These are phyloP conservation scores for Penicillium riverlandense DNA, from an alignment of 495 filamentous ascomycete species.

Conservation along the genomic window DNA sequence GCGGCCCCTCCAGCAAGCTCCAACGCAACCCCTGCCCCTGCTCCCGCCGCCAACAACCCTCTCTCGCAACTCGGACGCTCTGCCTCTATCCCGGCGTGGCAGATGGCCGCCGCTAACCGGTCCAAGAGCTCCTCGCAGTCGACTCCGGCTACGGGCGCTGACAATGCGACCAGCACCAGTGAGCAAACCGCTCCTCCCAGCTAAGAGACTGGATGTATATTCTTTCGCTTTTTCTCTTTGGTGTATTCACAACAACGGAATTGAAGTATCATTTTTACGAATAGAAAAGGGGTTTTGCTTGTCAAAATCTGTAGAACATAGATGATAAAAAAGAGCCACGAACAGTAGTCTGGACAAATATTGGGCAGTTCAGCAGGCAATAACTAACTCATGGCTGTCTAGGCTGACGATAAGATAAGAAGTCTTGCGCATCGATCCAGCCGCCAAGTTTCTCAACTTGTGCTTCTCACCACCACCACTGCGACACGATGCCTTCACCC, in stretches of 20 bases:
- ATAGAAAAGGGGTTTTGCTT: too few species aligned
- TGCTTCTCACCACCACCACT: too few species aligned
- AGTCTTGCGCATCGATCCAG: too few species aligned
- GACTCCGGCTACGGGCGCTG: conserved; percentile 12
- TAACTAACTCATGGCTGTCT: too few species aligned
- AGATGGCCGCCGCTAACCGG: conserved; percentile 68
- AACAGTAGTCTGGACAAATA: too few species aligned
- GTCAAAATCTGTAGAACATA: too few species aligned
- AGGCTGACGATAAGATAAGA: conserved; percentile 2
- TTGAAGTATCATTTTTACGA: neutral
- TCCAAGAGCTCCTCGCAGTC: conserved; percentile 36
- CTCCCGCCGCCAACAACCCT: conserved; percentile 19
- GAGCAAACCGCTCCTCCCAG: conserved; percentile 28
- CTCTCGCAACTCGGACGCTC: conserved; percentile 39
- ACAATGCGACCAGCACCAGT: conserved; percentile 13
- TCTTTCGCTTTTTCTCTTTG: conserved; percentile 17
- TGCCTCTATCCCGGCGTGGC: conserved; percentile 86
- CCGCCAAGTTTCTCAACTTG: too few species aligned
- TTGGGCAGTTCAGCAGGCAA: too few species aligned
- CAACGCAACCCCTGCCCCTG: conserved; percentile 15
- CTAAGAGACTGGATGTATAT: conserved; percentile 17
- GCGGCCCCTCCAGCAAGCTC: conserved; percentile 2
- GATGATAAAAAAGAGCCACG: too few species aligned
- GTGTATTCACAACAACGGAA: conserved; percentile 19
- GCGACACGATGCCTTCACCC: conserved; percentile 16